Conservation (phyloP, 2,329 filamentous ascomycete genomes). For the Akanthomyces uredinophilus region DNA sequence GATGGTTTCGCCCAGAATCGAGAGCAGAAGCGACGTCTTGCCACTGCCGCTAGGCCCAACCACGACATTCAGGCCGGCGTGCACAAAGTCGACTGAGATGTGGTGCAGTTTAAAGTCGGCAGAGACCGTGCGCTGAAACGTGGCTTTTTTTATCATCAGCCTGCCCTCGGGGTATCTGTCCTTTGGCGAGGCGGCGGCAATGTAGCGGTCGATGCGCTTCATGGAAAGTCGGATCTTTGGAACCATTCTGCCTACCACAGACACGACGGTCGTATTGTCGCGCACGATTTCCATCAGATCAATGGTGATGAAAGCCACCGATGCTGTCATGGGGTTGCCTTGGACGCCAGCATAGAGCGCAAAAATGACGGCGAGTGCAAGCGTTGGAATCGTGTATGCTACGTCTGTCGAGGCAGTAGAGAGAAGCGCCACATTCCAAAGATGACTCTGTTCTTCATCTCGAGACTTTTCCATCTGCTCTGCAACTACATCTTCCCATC, state of each 20-base stretch:
- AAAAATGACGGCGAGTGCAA: conserved; percentile 50
- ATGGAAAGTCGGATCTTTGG: conserved; percentile 30
- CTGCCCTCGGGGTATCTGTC: conserved; percentile 36
- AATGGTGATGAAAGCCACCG: conserved; percentile 51
- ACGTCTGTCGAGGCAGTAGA: conserved; percentile 40
- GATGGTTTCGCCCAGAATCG: conserved; percentile 51
- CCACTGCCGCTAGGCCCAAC: conserved; percentile 51
- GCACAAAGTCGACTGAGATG: conserved; percentile 45
- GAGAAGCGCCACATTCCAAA: conserved; percentile 44
- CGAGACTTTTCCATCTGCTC: conserved; percentile 38
- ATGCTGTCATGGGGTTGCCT: conserved; percentile 45
- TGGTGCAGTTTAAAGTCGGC: conserved; percentile 45
- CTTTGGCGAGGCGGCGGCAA: conserved; percentile 36
- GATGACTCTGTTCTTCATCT: conserved; percentile 39
- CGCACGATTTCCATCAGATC: conserved; percentile 48
- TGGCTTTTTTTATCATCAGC: conserved; percentile 37
- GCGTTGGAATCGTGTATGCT: conserved; percentile 39
- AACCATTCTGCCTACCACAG: conserved; percentile 28
- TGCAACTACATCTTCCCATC: conserved; percentile 44
- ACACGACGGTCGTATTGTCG: conserved; percentile 41
- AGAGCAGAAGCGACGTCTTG: conserved; percentile 50
- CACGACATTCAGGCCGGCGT: conserved; percentile 50
- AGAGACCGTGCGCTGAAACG: conserved; percentile 44
- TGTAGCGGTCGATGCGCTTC: conserved; percentile 41
- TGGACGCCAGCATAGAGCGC: conserved; percentile 44